Conservation (phyloP, 2,329 filamentous ascomycete species). For the Zymoseptoria tritici region DNA sequence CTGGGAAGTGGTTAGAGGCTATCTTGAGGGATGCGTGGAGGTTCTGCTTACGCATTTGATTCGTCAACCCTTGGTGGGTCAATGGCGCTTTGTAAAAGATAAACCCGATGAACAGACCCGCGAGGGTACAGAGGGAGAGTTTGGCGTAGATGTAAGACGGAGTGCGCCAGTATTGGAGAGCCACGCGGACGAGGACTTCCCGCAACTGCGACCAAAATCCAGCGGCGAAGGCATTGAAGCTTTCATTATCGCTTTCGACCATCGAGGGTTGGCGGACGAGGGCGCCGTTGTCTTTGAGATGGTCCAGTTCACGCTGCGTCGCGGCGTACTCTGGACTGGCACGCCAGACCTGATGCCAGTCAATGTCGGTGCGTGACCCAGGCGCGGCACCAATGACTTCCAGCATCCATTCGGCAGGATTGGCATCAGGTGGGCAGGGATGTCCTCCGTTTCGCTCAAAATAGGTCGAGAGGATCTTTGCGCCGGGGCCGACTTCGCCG, state of each 20-base stretch:
- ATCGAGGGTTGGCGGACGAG: constrained; percentile 29
- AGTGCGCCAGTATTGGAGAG: constrained; percentile 87
- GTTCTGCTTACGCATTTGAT: constrained; percentile 51
- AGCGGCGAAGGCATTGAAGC: constrained; percentile 73
- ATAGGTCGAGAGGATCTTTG: constrained; percentile 60
- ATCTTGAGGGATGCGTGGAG: not conserved
- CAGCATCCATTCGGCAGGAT: constrained; percentile 77
- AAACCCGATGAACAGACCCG: constrained; percentile 72
- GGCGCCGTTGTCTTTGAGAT: constrained; percentile 30
- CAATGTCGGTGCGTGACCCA: constrained; percentile 42
- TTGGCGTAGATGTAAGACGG: constrained; percentile 87
- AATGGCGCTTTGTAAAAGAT: constrained; percentile 56
- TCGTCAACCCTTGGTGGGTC: constrained; percentile 70
- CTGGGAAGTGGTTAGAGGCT: constrained; percentile 30
- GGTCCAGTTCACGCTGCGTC: constrained; percentile 40
- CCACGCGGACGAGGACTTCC: constrained; percentile 65
- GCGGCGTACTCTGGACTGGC: constrained; percentile 40
- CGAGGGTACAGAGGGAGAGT: constrained; percentile 56
- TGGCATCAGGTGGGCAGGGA: constrained; percentile 59
- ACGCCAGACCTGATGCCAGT: constrained; percentile 46
- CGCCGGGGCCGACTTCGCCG: constrained; percentile 67
- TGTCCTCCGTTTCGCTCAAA: constrained; percentile 66
- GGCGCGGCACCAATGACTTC: constrained; percentile 49
- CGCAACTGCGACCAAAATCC: constrained; percentile 61
- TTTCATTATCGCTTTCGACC: constrained; percentile 42